phyloP scores from a whole-genome alignment of 2,329 filamentous ascomycete genomes.

The Fusarium nurragi region DNA sequence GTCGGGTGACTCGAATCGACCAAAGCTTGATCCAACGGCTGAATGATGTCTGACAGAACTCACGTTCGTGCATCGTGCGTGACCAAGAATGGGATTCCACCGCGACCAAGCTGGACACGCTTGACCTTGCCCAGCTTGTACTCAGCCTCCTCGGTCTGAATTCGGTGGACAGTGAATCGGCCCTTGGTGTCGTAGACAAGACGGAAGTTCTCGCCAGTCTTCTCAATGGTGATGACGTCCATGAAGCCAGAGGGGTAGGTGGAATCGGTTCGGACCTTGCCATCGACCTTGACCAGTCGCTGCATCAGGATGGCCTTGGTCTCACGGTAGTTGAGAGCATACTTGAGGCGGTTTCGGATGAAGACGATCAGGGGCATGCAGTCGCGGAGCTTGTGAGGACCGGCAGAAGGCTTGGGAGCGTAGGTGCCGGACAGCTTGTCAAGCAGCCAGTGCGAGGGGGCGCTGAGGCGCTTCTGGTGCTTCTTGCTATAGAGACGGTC shows the following conservation, averaged over 20 bases:
- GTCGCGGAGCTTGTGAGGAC: slow-evolving; percentile 99
- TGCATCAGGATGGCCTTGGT: slow-evolving; percentile 98
- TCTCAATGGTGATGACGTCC: slow-evolving; percentile 99
- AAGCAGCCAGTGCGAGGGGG: slow-evolving; percentile 99
- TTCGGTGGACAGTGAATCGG: slow-evolving; percentile 99
- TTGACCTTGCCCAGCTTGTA: slow-evolving; percentile 99
- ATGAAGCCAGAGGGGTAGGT: slow-evolving; percentile 99
- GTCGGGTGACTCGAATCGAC: slow-evolving; percentile 62
- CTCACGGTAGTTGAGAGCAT: slow-evolving; percentile 98
- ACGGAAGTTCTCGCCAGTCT: slow-evolving; percentile 99
- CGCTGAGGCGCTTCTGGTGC: slow-evolving; percentile 99
- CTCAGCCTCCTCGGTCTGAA: slow-evolving; percentile 97
- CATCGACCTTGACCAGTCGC: slow-evolving; percentile 99
- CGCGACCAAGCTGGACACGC: slow-evolving; percentile 98
- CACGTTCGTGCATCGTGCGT: slow-evolving; percentile 99
- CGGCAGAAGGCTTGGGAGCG: slow-evolving; percentile 74
- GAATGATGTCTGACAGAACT: slow-evolving; percentile 98
- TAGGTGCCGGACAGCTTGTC: slow-evolving; percentile 98
- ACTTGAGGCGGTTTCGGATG: slow-evolving; percentile 97
- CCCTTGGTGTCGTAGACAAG: slow-evolving; percentile 99
- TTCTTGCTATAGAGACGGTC: slow-evolving; percentile 77
- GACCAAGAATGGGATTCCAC: slow-evolving; percentile 99
- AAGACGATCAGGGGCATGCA: slow-evolving; percentile 99
- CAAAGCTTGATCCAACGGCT: slow-evolving; percentile 99
- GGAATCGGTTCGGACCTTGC: slow-evolving; percentile 98